phyloP scores from a whole-genome alignment of 2,329 filamentous ascomycete genomes.

The Aschersonia sp. region DNA sequence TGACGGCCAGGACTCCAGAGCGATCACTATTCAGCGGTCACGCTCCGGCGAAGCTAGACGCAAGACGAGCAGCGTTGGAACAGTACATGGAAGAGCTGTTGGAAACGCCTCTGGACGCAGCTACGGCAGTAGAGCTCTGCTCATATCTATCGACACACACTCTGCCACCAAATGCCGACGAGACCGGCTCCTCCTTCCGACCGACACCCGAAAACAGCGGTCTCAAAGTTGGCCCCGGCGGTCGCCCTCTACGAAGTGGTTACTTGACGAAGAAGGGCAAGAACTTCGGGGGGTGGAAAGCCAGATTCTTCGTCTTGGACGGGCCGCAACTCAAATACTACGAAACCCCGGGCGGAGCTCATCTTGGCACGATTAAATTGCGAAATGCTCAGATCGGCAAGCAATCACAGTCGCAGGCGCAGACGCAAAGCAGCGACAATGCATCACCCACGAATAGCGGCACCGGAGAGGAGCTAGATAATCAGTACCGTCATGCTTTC shows the following conservation, averaged over 20 bases:
- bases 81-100: slow-evolving; percentile 75
- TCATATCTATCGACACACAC: slow-evolving; percentile 65
- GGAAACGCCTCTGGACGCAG: slow-evolving; percentile 66
- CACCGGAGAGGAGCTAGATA: slow-evolving; percentile 63
- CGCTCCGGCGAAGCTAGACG: slow-evolving; percentile 85
- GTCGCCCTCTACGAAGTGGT: slow-evolving; percentile 63
- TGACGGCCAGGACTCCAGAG: slow-evolving; percentile 69
- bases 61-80: slow-evolving; percentile 67
- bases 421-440: slow-evolving; percentile 27
- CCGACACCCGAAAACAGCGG: slow-evolving; percentile 12
- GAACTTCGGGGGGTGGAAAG: slow-evolving; percentile 98
- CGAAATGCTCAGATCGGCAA: slow-evolving; percentile 87
- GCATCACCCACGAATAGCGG: slow-evolving; percentile 43
- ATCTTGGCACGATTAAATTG: slow-evolving; percentile 87
- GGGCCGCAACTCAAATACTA: slow-evolving; percentile 67
- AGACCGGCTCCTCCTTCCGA: slow-evolving; percentile 22
- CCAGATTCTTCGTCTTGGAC: slow-evolving; percentile 49
- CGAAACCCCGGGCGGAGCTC: slow-evolving; percentile 77
- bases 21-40: slow-evolving; percentile 80
- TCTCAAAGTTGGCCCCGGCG: slow-evolving; percentile 39
- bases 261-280: slow-evolving; percentile 96
- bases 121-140: slow-evolving; percentile 69
- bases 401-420: slow-evolving; percentile 38
- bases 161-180: slow-evolving; percentile 46
- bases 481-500: slow-evolving; percentile 94